Evolutionary conservation across 2,329 filamentous ascomycete genomes (phyloP).

Genomic region (Aspergillus sp.): DNA sequence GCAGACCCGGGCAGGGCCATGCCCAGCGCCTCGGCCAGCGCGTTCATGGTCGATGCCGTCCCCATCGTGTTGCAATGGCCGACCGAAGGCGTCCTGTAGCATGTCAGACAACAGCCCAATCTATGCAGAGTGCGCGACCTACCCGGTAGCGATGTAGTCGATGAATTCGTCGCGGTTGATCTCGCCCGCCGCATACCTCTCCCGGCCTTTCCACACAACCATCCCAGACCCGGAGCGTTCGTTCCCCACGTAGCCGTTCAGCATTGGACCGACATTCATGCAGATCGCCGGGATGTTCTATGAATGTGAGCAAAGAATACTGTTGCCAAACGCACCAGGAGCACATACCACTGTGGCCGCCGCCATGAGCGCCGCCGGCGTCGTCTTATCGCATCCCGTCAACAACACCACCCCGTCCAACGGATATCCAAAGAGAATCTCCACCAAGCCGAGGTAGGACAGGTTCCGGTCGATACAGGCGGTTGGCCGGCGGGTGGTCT

Average conservation of each 20-base stretch:
- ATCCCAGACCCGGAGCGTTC: constrained; percentile 46
- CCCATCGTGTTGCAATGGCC: constrained; percentile 56
- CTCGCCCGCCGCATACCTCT: constrained; percentile 47
- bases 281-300: constrained; percentile 52
- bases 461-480: constrained; percentile 51
- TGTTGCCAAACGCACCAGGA: not conserved
- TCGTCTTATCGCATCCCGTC: constrained; percentile 55
- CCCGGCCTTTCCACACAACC: constrained; percentile 50
- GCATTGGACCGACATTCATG: constrained; percentile 53
- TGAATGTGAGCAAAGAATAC: not conserved
- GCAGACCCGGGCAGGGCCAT: constrained; percentile 53
- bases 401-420: constrained; percentile 52
- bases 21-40: constrained; percentile 51
- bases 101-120: not conserved
- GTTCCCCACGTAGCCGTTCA: constrained; percentile 47
- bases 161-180: constrained; percentile 45
- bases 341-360: constrained; percentile 47
- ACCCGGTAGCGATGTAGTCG: constrained; percentile 46
- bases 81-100: constrained; percentile 42
- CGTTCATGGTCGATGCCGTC: constrained; percentile 54
- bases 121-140: constrained; percentile 10
- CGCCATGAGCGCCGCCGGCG: constrained; percentile 52
- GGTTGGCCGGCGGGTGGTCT: constrained; percentile 47
- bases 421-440: constrained; percentile 49
- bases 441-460: constrained; percentile 48